A percentile compares a stretch with the other conserved stretches of the same genome.
These are phyloP conservation scores for Amylocarpus encephaloides DNA, from an alignment of 2,329 filamentous ascomycete genomes.

Conservation along the genomic window DNA sequence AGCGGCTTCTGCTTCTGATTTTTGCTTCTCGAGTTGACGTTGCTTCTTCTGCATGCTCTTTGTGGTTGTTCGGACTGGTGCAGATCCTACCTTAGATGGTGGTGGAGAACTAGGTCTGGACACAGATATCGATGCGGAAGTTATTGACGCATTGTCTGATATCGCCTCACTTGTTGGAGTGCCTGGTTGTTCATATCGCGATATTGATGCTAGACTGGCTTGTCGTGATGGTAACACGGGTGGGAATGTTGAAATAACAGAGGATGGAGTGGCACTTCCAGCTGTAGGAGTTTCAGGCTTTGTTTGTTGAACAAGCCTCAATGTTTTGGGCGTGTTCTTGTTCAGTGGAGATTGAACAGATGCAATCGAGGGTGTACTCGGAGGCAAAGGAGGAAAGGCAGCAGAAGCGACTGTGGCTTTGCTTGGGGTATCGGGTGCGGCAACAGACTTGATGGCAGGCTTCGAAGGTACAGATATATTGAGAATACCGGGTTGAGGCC, in stretches of 20 bases:
- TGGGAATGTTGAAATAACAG: slow-evolving; percentile 33
- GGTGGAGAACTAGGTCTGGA: slow-evolving; percentile 67
- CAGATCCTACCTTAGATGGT: slow-evolving; percentile 58
- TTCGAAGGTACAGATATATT: slow-evolving; percentile 47
- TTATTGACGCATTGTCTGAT: slow-evolving; percentile 70
- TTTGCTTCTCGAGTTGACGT: slow-evolving; percentile 58
- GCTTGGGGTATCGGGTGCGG: slow-evolving; percentile 13
- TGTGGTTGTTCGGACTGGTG: slow-evolving; percentile 61
- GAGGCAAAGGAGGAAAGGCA: slow-evolving; percentile 47
- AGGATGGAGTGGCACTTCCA: slow-evolving; percentile 27
- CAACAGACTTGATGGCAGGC: slow-evolving; percentile 12
- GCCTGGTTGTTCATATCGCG: slow-evolving; percentile 49
- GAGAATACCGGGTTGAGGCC: slow-evolving; percentile 33
- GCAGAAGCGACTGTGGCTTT: slow-evolving; percentile 27
- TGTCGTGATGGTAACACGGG: slow-evolving; percentile 41
- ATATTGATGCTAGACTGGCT: slow-evolving; percentile 43
- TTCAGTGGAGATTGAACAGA: slow-evolving; percentile 47
- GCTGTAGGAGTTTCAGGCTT: slow-evolving; percentile 50
- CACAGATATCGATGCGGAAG: slow-evolving; percentile 58
- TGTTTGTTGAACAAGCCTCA: slow-evolving; percentile 54
- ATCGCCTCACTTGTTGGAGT: slow-evolving; percentile 68
- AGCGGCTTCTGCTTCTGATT: slow-evolving; percentile 47
- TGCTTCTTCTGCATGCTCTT: slow-evolving; percentile 77
- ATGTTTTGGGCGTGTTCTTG: slow-evolving; percentile 53
- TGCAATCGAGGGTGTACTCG: slow-evolving; percentile 40